Base-by-base conservation (phyloP, 2,329 filamentous ascomycete genomes). In the Trichophyton rubrum region DNA sequence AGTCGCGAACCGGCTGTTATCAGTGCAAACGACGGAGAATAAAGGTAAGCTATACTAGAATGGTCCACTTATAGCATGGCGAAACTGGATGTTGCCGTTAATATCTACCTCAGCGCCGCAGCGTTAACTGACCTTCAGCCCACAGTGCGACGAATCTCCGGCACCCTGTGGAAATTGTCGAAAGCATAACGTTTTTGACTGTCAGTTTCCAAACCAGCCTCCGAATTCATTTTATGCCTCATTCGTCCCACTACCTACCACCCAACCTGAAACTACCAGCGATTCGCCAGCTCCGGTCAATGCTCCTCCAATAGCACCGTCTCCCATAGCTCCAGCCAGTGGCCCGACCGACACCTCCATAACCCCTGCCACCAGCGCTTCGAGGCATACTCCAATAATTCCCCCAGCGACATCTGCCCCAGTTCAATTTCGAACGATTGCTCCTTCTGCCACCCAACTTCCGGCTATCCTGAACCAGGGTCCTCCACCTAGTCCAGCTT, bases 11-110 rank as follows among this genome's bases (percentile, higher is more conserved):
- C 8, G 71, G 71, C 9, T 73, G 71, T 59, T 38, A 65, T 8
- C 69, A 72, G 61, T 73, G 70, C 61, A 73, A 73, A 60, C 62
- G 67, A 62, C 60, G 70, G 41, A 72, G 71, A 60, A 66, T 73
- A 60, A 73, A 72, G 69, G 70, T 72, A 67, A 59, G 67, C 43
- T 11, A 13, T 22, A 47, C 3, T 17, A 7, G 24, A 11, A 15
- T 51, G 22, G 1, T 53, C 47, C 9, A 17, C 17, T 55, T 55
- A 27, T 9, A 35, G 27, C 51, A 51, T 30, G 33, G 33, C 33
- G 22, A 27, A 15, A 51, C 20, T 6, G 9, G 2, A 0, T 15
- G 9, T 51, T 11, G 20, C 45, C 45, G 24, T 22, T 22, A 47
- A 6, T 17, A 27, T 7, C 11, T 47, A 33, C n/a, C 20, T 49